phyloP scores from a whole-genome alignment of 768 basidiomycete genomes.

The Tulasnella sp. region DNA sequence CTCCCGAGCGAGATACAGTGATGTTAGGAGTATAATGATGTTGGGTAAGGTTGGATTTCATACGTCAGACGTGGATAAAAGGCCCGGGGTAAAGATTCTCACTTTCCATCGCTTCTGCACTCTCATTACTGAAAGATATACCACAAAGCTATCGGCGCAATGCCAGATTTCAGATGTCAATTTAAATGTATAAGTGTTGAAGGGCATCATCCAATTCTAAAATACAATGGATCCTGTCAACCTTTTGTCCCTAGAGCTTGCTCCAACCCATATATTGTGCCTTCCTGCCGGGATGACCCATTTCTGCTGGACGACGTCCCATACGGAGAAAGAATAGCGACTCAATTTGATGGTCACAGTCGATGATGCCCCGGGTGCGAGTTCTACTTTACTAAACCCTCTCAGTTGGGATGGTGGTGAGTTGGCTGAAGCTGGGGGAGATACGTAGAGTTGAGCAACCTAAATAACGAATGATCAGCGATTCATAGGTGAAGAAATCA shows the following conservation, averaged over 20 bases:
- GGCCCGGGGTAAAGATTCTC: too few relatives aligned
- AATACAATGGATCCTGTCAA: slow-evolving; percentile 28
- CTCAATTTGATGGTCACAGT: slow-evolving; percentile 37
- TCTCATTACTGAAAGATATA: too few relatives aligned
- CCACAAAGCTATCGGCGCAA: too few relatives aligned
- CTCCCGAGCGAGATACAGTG: too few relatives aligned
- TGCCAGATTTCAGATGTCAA: too few relatives aligned
- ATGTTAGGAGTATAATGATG: too few relatives aligned
- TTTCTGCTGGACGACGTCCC: slow-evolving; percentile 24
- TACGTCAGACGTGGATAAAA: too few relatives aligned
- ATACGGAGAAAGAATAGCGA: slow-evolving; percentile 41
- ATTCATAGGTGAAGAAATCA: too few relatives aligned
- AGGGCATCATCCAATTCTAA: too few relatives aligned
- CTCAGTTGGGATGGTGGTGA: slow-evolving; percentile 40
- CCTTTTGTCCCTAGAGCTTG: slow-evolving; percentile 38
- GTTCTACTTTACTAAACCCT: slow-evolving; percentile 40
- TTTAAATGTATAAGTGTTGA: too few relatives aligned
- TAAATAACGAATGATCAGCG: slow-evolving; percentile 18
- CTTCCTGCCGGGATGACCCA: slow-evolving; percentile 25
- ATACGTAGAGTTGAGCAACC: slow-evolving; percentile 45
- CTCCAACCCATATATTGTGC: slow-evolving; percentile 32
- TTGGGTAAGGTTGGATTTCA: too few relatives aligned
- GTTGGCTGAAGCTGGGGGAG: slow-evolving; percentile 36
- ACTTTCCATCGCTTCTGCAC: too few relatives aligned
- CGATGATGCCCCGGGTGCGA: slow-evolving; percentile 31